Conservation (phyloP, 129 eudicot genomes). For the Kitagawia praeruptora region DNA sequence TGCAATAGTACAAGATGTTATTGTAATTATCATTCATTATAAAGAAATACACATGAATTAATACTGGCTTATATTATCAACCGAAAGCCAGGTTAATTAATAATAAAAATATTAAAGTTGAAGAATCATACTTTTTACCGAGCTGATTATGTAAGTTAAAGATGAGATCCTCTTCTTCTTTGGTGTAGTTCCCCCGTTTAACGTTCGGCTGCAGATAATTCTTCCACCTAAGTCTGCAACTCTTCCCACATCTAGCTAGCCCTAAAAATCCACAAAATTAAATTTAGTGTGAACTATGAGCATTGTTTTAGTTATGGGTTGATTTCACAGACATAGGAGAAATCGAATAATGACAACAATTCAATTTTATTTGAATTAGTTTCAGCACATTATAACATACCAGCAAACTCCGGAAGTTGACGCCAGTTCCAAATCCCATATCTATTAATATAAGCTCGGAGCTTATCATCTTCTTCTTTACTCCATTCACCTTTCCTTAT, state of each 20-base stretch:
- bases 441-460: slow-evolving; percentile 18
- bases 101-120: too few relatives aligned
- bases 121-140: slow-evolving; percentile 19
- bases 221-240: slow-evolving; percentile 25
- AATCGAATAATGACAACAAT: background rate
- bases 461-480: slow-evolving; percentile 25
- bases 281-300: background rate
- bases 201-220: slow-evolving; percentile 20
- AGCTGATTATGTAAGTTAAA: slow-evolving; percentile 10
- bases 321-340: background rate
- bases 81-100: too few relatives aligned
- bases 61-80: too few relatives aligned
- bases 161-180: slow-evolving; percentile 26
- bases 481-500: slow-evolving; percentile 31
- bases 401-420: slow-evolving; percentile 30
- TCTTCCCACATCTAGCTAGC: slow-evolving; percentile 21
- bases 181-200: slow-evolving; percentile 18
- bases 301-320: too few relatives aligned
- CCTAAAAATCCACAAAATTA: slow-evolving; percentile 7
- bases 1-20: background rate
- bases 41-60: background rate
- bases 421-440: slow-evolving; percentile 35
- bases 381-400: background rate
- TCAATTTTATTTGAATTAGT: background rate
- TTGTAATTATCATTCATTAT: background rate